Percentiles rank a stretch among this genome's conserved stretches.
phyloP scores from a whole-genome alignment of 1,139 yeast species.

The Meyerozyma elateridarum region DNA sequence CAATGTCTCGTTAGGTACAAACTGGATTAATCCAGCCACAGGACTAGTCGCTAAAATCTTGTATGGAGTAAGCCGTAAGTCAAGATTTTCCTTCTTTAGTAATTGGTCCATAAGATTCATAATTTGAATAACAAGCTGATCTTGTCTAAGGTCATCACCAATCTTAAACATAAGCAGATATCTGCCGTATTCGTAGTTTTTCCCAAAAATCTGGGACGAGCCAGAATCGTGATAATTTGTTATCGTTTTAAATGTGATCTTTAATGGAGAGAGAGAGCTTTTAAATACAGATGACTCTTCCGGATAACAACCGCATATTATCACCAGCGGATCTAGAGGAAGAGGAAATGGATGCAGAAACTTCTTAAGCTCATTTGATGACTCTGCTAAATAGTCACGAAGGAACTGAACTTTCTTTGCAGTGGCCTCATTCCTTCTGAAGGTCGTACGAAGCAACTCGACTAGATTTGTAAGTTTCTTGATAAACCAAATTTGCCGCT shows the following conservation, averaged over 20 bases:
- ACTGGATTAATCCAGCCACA: conserved; percentile 87
- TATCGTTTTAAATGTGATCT: conserved; percentile 68
- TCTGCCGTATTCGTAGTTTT: conserved; percentile 39
- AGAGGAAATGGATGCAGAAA: conserved; percentile 54
- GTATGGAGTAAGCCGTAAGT: conserved; percentile 82
- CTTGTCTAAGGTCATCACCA: conserved; percentile 95
- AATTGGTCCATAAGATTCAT: conserved; percentile 88
- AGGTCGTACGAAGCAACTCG: conserved; percentile 34
- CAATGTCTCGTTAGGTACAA: conserved; percentile 85
- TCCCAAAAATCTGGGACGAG: conserved; percentile 31
- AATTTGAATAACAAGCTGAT: conserved; percentile 91
- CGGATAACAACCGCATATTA: conserved; percentile 71
- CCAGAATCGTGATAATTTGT: conserved; percentile 15
- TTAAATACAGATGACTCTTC: conserved; percentile 84
- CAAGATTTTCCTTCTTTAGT: conserved; percentile 83
- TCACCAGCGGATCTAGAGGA: conserved; percentile 68
- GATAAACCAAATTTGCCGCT: conserved; percentile 43
- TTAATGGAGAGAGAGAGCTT: conserved; percentile 83
- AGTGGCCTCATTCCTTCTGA: conserved; percentile 43
- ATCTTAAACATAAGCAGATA: conserved; percentile 90
- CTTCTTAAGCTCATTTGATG: conserved; percentile 37
- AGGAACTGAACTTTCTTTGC: conserved; percentile 39
- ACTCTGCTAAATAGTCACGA: conserved; percentile 35
- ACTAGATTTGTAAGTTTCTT: conserved; percentile 40
- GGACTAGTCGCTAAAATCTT: conserved; percentile 88